Conservation (phyloP, 2,329 filamentous ascomycete species). For the Colletotrichum eleusines region DNA sequence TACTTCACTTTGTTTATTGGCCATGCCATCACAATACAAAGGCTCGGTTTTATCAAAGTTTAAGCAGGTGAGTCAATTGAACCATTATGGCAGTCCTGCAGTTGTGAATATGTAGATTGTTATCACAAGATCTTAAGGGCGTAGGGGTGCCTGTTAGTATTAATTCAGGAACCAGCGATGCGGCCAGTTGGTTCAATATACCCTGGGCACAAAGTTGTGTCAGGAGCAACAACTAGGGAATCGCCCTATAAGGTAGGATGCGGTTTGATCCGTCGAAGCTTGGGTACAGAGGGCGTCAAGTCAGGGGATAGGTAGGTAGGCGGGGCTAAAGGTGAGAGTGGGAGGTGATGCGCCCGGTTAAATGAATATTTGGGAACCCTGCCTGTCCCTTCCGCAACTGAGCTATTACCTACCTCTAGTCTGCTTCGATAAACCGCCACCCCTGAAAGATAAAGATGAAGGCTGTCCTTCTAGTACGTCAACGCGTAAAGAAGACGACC, state of each 20-base stretch:
- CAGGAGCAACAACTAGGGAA: neutral
- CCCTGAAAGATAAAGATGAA: conserved; percentile 36
- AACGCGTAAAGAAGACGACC: conserved; percentile 23
- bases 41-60: neutral
- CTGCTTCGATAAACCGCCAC: conserved; percentile 3
- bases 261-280: neutral
- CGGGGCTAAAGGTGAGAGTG: neutral
- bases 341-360: conserved; percentile 27
- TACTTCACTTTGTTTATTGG: conserved; percentile 1
- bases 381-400: neutral
- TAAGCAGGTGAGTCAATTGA: neutral
- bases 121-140: too few relatives aligned
- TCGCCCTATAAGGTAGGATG: neutral
- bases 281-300: neutral
- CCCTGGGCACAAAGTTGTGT: neutral
- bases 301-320: conserved; percentile 7
- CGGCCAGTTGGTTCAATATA: neutral
- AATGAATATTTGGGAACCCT: conserved; percentile 30
- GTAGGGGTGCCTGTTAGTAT: neutral
- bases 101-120: neutral
- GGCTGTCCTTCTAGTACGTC: conserved; percentile 8
- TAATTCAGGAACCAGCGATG: neutral
- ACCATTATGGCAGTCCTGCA: neutral
- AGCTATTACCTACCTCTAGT: neutral
- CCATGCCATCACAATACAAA: neutral